These are phyloP conservation scores for Boechera stricta DNA, from an alignment of 345 rosid genomes.

Conservation along the genomic window DNA sequence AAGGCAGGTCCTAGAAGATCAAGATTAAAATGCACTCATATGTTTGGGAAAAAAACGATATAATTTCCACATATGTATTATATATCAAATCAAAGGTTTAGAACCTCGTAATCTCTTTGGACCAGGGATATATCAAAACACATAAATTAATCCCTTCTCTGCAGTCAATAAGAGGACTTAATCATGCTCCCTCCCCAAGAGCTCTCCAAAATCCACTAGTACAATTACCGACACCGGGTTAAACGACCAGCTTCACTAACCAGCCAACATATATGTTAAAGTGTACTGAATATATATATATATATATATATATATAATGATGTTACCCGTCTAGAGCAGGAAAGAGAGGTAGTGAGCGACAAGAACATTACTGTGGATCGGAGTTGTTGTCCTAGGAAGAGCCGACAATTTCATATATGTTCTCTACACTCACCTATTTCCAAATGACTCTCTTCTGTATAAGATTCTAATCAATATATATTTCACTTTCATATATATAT, in stretches of 20 bases:
- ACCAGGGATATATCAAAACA: background rate
- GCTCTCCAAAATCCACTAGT: background rate
- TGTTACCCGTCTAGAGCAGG: background rate
- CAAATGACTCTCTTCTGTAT: constrained; percentile 30
- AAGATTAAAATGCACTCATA: background rate
- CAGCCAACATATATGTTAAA: background rate
- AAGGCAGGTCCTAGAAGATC: background rate
- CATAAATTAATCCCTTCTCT: background rate
- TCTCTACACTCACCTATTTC: constrained; percentile 29
- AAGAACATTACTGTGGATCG: constrained; percentile 14
- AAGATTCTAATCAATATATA: constrained; percentile 1
- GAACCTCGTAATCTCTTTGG: background rate
- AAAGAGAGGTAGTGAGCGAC: constrained; percentile 31
- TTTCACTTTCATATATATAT: background rate
- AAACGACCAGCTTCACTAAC: constrained; percentile 1
- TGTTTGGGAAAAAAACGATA: background rate
- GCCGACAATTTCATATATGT: constrained; percentile 29
- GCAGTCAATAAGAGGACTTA: background rate
- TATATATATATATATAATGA: background rate
- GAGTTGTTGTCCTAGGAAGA: constrained; percentile 30
- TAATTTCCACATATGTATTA: background rate
- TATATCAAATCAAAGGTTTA: background rate
- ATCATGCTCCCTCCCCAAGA: background rate
- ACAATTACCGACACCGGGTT: background rate
- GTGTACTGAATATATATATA: background rate